phyloP scores from a whole-genome alignment of 768 basidiomycete species.

The Amanita thiersii region DNA sequence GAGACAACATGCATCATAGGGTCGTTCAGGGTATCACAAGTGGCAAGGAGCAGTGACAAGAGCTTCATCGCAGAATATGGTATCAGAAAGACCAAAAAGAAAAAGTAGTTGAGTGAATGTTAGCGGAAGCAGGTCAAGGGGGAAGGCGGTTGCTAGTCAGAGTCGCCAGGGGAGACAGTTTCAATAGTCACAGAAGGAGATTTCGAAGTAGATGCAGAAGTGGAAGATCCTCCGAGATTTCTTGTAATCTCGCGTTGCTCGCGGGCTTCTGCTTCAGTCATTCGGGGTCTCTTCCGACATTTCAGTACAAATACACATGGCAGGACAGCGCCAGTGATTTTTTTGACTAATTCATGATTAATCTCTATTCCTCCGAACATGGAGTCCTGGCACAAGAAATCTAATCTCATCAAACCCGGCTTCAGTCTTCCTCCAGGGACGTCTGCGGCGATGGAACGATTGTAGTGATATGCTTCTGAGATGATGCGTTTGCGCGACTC shows the following conservation, averaged over 20 bases:
- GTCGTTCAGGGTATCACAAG: too few relatives aligned
- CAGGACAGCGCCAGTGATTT: conserved; percentile 35
- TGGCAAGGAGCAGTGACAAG: too few relatives aligned
- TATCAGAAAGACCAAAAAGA: too few relatives aligned
- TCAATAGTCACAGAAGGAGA: not conserved
- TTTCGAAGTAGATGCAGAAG: not conserved
- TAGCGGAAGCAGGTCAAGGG: too few relatives aligned
- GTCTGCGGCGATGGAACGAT: conserved; percentile 53
- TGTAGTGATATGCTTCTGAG: conserved; percentile 48
- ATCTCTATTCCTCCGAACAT: conserved; percentile 55
- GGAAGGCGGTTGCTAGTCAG: too few relatives aligned
- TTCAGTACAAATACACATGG: conserved; percentile 56
- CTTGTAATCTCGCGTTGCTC: conserved; percentile 30
- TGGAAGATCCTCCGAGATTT: conserved; percentile 9
- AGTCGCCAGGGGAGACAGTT: not conserved
- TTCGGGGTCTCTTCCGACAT: conserved; percentile 37
- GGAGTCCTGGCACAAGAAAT: conserved; percentile 52
- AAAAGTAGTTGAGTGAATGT: too few relatives aligned
- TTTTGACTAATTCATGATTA: conserved; percentile 35
- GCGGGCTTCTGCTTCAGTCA: conserved; percentile 41
- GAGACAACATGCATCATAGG: too few relatives aligned
- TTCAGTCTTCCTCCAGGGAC: conserved; percentile 67
- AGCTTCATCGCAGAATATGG: too few relatives aligned
- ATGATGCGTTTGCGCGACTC: conserved; percentile 31
- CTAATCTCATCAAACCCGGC: conserved; percentile 54